Evolutionary conservation across 345 rosid genomes (phyloP).

Genomic region (Sisymbrium irio): DNA sequence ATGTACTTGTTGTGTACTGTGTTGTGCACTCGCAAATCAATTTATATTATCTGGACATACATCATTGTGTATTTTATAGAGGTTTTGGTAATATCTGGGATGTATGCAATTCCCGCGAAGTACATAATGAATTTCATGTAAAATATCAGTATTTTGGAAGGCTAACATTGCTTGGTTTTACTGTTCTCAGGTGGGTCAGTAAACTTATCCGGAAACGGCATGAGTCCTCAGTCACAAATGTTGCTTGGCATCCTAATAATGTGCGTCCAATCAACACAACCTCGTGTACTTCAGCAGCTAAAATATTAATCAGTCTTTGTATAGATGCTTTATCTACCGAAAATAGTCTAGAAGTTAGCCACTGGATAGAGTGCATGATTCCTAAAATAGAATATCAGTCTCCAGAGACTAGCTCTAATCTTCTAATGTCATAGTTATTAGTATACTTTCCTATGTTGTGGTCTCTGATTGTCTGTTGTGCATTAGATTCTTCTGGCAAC

Average conservation of each 20-base stretch:
- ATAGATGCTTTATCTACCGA: not conserved
- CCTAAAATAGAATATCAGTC: not conserved
- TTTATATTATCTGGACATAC: not conserved
- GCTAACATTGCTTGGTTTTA: slow-evolving; percentile 26
- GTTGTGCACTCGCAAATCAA: not conserved
- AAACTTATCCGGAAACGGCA: slow-evolving; percentile 92
- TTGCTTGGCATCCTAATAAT: slow-evolving; percentile 99
- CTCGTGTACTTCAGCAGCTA: not conserved
- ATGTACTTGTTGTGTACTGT: too few species aligned
- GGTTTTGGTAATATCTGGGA: not conserved
- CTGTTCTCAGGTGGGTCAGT: slow-evolving; percentile 92
- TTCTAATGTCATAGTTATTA: not conserved
- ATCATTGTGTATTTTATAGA: not conserved
- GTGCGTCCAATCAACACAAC: slow-evolving; percentile 42
- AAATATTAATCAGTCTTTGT: not conserved
- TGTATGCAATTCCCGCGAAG: not conserved
- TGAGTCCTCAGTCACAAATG: slow-evolving; percentile 86
- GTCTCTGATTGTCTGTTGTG: slow-evolving; percentile 18
- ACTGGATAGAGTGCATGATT: not conserved
- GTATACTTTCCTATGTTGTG: not conserved
- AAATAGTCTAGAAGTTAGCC: not conserved
- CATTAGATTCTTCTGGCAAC: slow-evolving; percentile 88
- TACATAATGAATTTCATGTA: not conserved
- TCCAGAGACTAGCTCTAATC: not conserved
- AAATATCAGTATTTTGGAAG: not conserved